Evolutionary conservation across 1,284 basidiomycete species (phyloP).

Genomic region (Flammula alnicola): DNA sequence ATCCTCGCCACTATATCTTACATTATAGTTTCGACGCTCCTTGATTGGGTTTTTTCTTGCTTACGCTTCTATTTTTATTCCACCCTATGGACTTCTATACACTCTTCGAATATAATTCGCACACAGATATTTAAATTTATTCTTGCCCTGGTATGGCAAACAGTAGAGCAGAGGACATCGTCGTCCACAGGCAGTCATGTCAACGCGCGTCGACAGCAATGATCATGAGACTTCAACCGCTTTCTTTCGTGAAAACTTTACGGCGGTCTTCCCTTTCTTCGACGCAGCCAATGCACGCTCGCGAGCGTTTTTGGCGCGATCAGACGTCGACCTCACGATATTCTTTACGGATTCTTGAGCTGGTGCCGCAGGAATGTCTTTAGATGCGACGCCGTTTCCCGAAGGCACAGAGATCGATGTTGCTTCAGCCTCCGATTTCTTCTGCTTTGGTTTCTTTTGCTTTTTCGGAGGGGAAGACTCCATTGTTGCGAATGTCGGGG

Average conservation of each 20-base stretch:
- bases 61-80: constrained; percentile 21
- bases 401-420: not conserved
- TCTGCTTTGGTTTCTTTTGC: constrained; percentile 12
- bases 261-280: constrained; percentile 7
- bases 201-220: too few relatives aligned
- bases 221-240: constrained; percentile 6
- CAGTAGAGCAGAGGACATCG: not conserved
- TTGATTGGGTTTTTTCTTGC: constrained; percentile 6
- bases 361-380: not conserved
- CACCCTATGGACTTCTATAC: constrained; percentile 14
- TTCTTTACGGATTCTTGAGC: constrained; percentile 27
- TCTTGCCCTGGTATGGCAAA: not conserved
- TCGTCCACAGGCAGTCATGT: too few relatives aligned
- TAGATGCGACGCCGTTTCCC: not conserved
- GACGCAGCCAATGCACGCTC: constrained; percentile 26
- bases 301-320: constrained; percentile 39
- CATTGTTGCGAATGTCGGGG: not conserved
- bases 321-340: constrained; percentile 38
- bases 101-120: constrained; percentile 7
- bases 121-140: not conserved
- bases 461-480: constrained; percentile 2
- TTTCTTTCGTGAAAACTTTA: constrained; percentile 14
- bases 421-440: not conserved
- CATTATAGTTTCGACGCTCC: too few relatives aligned
- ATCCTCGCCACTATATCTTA: too few relatives aligned